A percentile compares a stretch with the other conserved stretches of the same genome.
phyloP scores from a whole-genome alignment of 345 rosid species.

The Syzygium aromaticum region DNA sequence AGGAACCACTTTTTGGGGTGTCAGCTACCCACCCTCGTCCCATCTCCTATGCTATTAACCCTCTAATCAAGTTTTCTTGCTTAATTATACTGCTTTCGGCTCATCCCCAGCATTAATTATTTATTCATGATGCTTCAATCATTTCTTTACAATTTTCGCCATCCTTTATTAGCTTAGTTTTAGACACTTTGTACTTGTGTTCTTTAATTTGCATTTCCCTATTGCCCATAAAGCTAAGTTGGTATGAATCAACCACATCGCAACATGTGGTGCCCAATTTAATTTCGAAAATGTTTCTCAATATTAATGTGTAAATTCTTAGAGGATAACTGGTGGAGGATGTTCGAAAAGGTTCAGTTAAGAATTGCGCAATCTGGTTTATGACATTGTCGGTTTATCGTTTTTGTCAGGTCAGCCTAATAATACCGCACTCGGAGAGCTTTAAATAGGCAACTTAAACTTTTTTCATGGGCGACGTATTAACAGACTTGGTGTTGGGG shows the following conservation, averaged over 20 bases:
- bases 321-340: not conserved
- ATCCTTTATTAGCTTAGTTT: not conserved
- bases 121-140: not conserved
- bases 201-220: not conserved
- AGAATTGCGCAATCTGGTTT: not conserved
- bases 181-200: not conserved
- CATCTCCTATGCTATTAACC: not conserved
- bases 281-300: not conserved
- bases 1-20: slow-evolving; percentile 10
- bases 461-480: not conserved
- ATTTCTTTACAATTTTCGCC: not conserved
- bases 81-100: slow-evolving; percentile 19
- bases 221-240: not conserved
- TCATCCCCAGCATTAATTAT: not conserved
- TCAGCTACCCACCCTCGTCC: not conserved
- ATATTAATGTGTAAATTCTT: not conserved
- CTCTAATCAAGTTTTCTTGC: not conserved
- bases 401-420: not conserved
- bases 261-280: not conserved
- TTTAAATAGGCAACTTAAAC: not conserved
- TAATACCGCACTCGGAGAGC: not conserved
- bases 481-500: not conserved
- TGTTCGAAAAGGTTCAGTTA: not conserved
- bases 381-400: not conserved
- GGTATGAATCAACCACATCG: not conserved